These are phyloP conservation scores for Hypericum perforatum DNA, from an alignment of 345 rosid genomes.

Conservation along the genomic window DNA sequence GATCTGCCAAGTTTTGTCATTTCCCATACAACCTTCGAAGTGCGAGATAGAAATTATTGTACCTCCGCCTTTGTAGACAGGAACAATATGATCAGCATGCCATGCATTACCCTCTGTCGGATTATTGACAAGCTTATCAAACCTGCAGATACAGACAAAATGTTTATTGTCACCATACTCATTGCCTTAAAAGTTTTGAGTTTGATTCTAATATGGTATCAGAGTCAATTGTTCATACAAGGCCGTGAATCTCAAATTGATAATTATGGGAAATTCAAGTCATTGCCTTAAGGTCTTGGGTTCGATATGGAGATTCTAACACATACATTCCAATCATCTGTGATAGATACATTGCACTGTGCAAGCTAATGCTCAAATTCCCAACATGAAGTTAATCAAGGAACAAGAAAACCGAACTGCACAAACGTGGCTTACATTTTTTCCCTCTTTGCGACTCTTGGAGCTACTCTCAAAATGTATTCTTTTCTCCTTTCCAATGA, in stretches of 20 bases:
- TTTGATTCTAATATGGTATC: neutral
- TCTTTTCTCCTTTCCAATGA: slow-evolving; percentile 47
- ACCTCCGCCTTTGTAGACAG: slow-evolving; percentile 95
- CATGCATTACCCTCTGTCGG: slow-evolving; percentile 85
- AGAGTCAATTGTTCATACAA: no score
- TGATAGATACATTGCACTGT: no score
- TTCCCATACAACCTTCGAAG: no score
- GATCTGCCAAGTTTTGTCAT: no score
- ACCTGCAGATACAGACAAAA: slow-evolving; percentile 33
- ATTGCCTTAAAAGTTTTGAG: neutral
- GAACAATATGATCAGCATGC: slow-evolving; percentile 93
- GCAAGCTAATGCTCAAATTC: no score
- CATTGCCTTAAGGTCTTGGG: no score
- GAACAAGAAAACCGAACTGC: neutral
- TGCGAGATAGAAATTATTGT: neutral
- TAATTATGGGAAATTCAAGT: no score
- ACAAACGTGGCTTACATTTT: slow-evolving; percentile 42
- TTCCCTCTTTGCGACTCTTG: slow-evolving; percentile 48
- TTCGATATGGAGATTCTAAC: no score
- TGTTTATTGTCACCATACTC: slow-evolving; percentile 1
- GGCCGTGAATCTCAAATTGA: no score
- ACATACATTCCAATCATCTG: no score
- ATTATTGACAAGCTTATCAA: slow-evolving; percentile 62
- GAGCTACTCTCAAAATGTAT: slow-evolving; percentile 53
- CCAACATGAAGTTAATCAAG: no score